Evolutionary conservation across 129 eudicot species (phyloP), one percentile per base, ranked within the genome.

Genomic region (Chrysanthemum seticuspe): DNA sequence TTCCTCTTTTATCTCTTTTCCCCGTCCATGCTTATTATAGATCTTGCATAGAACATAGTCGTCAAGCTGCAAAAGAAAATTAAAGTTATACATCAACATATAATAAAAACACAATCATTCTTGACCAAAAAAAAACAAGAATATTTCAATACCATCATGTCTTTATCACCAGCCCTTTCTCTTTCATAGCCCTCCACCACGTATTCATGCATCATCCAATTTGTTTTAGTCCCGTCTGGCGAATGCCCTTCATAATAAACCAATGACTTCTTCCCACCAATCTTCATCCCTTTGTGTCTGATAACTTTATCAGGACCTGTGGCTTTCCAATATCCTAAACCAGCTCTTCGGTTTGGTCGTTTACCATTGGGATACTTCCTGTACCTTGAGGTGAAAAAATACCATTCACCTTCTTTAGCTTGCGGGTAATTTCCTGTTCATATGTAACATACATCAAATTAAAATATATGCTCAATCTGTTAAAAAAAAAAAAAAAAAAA

Each of bases 161-260:
- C 65, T 2, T 31, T 1, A 13, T 21, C 1, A 65, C 67, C 40
- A 16, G 23, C 9, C 12, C 18, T 54, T n/a, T 9, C 1, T 64
- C 71, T 63, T 74, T 9, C 21, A 8, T 19, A 15, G 10, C 72
- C 72, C 14, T 10, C 65, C 29, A 40, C 36, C n/a, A 54, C 65
- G 50, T 65, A 81, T 45, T 81, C 85, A 6, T 81, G 69, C 85
- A 81, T 81, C 15, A 65, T 27, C 85, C 85, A 81, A 23, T 15
- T 5, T 13, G 81, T 71, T 68, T 71, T 76, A 12, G 3, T 59
- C 36, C 68, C 65, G 2, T 19, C 19, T 29, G 74, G 63, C 11
- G 51, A 15, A 6, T 19, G 64, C 18, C 80, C 84, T 57, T 40
- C 45, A 40, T 71, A 25, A 63, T 60, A 76, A 7, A 71, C 75